Evolutionary conservation across 2,329 filamentous ascomycete genomes (phyloP).

Genomic region (Sordariomycetes sp.): DNA sequence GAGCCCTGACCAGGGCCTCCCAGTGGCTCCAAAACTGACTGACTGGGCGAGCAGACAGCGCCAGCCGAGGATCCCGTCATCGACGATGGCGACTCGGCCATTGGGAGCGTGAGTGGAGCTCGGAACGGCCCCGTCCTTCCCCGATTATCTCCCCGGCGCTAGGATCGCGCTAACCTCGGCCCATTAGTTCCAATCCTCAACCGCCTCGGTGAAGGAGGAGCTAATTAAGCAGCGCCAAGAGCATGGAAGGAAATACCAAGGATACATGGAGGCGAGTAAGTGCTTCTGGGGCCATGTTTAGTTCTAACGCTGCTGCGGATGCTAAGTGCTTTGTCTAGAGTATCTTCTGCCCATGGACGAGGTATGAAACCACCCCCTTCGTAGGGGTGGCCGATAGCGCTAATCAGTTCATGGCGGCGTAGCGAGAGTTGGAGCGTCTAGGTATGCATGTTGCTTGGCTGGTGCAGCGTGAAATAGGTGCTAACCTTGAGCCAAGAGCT

Average conservation of each 20-base stretch:
- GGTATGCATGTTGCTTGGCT: not conserved
- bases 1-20: not conserved
- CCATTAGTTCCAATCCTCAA: not conserved
- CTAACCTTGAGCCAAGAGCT: not conserved
- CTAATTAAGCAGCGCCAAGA: not conserved
- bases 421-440: slow-evolving; percentile 2
- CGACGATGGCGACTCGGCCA: not conserved
- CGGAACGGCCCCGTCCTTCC: not conserved
- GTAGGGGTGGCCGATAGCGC: too few relatives aligned
- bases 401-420: not conserved
- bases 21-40: not conserved
- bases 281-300: not conserved
- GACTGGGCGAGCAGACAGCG: not conserved
- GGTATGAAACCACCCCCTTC: not conserved
- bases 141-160: not conserved
- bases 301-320: not conserved
- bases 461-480: not conserved
- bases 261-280: slow-evolving; percentile 1
- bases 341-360: slow-evolving; percentile 3
- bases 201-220: slow-evolving; percentile 1
- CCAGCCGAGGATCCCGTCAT: not conserved
- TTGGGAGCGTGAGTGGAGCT: not conserved
- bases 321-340: not conserved
- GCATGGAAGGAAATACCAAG: not conserved
- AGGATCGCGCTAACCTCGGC: not conserved